phyloP scores from a whole-genome alignment of 768 basidiomycete genomes.

The Pisolithus microcarpus region DNA sequence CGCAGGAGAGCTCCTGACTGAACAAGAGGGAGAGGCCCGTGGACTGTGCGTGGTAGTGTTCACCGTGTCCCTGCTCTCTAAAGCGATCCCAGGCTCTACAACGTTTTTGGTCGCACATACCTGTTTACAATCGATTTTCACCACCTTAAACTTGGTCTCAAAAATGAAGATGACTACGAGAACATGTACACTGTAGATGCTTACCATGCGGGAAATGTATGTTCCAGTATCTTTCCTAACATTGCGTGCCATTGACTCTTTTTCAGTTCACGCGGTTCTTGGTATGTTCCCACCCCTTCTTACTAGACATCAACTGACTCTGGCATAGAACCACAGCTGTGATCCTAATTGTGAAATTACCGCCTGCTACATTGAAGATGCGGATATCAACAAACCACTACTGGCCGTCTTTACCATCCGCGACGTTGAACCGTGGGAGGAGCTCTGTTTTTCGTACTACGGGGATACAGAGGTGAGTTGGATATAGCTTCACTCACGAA shows the following conservation, averaged over 20 bases:
- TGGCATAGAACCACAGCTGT: constrained; percentile 78
- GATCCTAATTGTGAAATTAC: constrained; percentile 73
- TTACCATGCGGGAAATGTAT: neutral
- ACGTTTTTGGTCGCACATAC: constrained; percentile 68
- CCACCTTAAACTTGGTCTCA: constrained; percentile 40
- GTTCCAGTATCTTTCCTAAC: neutral
- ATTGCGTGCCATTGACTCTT: constrained; percentile 1
- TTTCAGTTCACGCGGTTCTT: constrained; percentile 84
- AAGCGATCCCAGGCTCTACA: constrained; percentile 49
- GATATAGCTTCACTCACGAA: neutral
- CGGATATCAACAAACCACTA: constrained; percentile 61
- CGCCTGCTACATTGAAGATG: constrained; percentile 76
- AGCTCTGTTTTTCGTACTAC: constrained; percentile 71
- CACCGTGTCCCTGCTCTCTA: neutral
- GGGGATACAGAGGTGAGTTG: constrained; percentile 44
- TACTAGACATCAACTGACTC: neutral
- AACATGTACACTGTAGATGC: constrained; percentile 44
- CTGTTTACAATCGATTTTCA: constrained; percentile 80
- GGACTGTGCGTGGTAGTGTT: constrained; percentile 47
- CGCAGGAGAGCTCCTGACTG: constrained; percentile 73
- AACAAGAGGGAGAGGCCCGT: constrained; percentile 57
- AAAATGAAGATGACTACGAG: constrained; percentile 17
- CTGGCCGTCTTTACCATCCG: constrained; percentile 58
- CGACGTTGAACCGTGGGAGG: constrained; percentile 59
- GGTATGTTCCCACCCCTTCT: constrained; percentile 35